These are phyloP conservation scores for Blastomyces silverae DNA, from an alignment of 2,329 filamentous ascomycete species.

Conservation along the genomic window DNA sequence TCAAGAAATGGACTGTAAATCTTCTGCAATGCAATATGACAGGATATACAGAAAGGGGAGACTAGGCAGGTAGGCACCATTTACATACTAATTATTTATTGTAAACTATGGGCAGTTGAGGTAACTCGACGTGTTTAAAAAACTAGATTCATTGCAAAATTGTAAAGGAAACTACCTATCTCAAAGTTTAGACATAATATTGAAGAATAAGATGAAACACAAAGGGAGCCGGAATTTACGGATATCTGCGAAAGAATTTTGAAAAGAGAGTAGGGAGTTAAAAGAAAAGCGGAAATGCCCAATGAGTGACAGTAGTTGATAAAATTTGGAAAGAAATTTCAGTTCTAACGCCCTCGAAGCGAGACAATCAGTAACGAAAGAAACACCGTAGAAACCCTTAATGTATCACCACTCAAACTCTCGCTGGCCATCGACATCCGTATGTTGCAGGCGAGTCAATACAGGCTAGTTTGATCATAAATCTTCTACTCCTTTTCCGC, in stretches of 20 bases:
- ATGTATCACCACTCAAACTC: not conserved
- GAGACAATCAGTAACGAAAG: not conserved
- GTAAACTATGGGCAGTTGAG: not conserved
- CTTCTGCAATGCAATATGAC: no score
- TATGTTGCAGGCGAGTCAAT: not conserved
- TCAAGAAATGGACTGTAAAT: not conserved
- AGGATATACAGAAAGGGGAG: no score
- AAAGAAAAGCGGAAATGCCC: slow-evolving; percentile 1
- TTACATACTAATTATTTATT: no score
- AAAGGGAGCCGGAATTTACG: not conserved
- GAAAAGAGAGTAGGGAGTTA: not conserved
- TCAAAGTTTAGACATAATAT: not conserved
- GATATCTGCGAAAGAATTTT: not conserved
- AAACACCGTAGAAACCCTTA: not conserved
- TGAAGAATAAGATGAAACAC: not conserved
- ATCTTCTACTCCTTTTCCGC: slow-evolving; percentile 31
- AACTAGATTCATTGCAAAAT: not conserved
- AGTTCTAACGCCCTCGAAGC: not conserved
- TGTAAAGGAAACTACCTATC: not conserved
- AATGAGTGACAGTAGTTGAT: not conserved
- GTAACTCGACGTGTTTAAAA: not conserved
- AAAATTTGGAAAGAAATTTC: not conserved
- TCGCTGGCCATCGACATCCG: no score
- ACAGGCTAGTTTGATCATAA: not conserved
- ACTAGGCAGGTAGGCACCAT: no score